Conservation (phyloP, 495 filamentous ascomycete species). For the Podospora pseudopauciseta region DNA sequence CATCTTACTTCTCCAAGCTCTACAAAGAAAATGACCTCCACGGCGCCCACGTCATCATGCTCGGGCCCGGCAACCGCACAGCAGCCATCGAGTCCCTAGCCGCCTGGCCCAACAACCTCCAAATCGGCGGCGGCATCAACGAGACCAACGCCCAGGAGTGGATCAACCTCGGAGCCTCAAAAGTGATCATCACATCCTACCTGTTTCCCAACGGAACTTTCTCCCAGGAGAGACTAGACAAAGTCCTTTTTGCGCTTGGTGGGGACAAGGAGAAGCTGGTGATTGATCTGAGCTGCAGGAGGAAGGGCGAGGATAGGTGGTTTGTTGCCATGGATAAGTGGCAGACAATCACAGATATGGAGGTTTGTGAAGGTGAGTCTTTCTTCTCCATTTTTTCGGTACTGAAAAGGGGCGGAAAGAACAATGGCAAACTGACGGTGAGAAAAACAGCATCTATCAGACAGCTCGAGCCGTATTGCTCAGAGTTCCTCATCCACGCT, state of each 20-base stretch:
- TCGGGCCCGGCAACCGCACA: constrained; percentile 79
- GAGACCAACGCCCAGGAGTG: constrained; percentile 78
- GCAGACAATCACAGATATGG: constrained; percentile 96
- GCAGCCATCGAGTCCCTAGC: constrained; percentile 72
- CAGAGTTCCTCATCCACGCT: constrained; percentile 96
- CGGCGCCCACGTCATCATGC: constrained; percentile 93
- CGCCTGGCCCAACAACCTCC: constrained; percentile 72
- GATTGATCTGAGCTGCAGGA: constrained; percentile 87
- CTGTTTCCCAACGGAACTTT: constrained; percentile 84
- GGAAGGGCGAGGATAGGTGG: constrained; percentile 67
- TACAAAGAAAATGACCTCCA: constrained; percentile 69
- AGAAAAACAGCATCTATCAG: constrained; percentile 64
- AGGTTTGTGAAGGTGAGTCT: constrained; percentile 70
- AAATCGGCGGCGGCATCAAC: constrained; percentile 89
- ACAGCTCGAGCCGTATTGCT: constrained; percentile 80
- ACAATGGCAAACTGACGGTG: background rate
- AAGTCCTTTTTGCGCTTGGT: constrained; percentile 65
- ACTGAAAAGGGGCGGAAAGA: too few relatives aligned
- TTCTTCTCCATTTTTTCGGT: background rate
- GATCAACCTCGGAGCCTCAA: constrained; percentile 85
- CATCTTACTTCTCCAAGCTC: constrained; percentile 71
- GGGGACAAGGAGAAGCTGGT: constrained; percentile 79
- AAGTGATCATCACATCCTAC: constrained; percentile 79
- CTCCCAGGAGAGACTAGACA: constrained; percentile 65
- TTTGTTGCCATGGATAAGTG: constrained; percentile 97